phyloP scores from a whole-genome alignment of 2,329 filamentous ascomycete genomes.

The Acrocalymma vagum region DNA sequence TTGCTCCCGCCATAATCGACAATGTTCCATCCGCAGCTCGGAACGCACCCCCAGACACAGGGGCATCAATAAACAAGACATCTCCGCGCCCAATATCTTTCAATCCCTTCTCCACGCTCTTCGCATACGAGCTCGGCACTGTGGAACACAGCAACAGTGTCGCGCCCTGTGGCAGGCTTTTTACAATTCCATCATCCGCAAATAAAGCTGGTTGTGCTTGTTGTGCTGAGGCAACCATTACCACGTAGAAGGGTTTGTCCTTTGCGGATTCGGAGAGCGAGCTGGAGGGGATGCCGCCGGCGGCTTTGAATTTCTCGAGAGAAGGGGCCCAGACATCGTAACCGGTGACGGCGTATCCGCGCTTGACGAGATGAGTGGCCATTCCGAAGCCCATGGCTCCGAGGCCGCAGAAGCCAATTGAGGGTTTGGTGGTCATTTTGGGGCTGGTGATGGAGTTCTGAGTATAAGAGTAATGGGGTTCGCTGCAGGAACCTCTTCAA shows the following conservation, averaged over 20 bases:
- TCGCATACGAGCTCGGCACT: constrained; percentile 72
- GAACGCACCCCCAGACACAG: constrained; percentile 75
- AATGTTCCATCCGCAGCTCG: constrained; percentile 76
- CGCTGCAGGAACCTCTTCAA: no score
- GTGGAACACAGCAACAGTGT: constrained; percentile 75
- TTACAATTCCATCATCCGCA: constrained; percentile 61
- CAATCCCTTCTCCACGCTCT: constrained; percentile 67
- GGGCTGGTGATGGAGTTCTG: constrained; percentile 1
- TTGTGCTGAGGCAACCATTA: constrained; percentile 78
- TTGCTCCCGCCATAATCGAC: constrained; percentile 76
- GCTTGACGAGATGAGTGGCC: constrained; percentile 75
- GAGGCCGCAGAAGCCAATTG: constrained; percentile 75
- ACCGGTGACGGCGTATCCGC: constrained; percentile 72
- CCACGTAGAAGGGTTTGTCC: constrained; percentile 69
- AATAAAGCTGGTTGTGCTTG: constrained; percentile 75
- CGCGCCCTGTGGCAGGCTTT: constrained; percentile 63
- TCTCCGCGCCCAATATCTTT: constrained; percentile 65
- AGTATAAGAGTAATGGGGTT: not conserved
- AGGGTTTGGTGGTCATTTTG: constrained; percentile 51
- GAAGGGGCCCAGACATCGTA: constrained; percentile 76
- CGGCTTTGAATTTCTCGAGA: constrained; percentile 69
- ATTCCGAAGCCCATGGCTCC: constrained; percentile 86
- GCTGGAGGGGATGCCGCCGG: constrained; percentile 67
- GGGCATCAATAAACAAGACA: constrained; percentile 73
- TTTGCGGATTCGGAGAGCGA: constrained; percentile 70